phyloP scores from a whole-genome alignment of 2,329 filamentous ascomycete species.

The Claviceps sp. region DNA sequence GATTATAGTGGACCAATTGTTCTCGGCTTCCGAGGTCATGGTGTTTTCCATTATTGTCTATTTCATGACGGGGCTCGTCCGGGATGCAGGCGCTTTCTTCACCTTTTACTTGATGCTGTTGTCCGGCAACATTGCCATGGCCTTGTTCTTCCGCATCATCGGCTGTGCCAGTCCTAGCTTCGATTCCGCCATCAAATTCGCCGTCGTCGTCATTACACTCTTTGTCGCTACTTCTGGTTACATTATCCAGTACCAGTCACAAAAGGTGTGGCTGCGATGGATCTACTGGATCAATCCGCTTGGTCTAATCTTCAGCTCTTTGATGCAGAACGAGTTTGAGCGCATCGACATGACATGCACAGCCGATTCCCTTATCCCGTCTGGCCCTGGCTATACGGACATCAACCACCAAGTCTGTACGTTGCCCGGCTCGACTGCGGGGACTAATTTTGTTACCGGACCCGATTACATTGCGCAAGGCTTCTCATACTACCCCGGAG shows the following conservation, averaged over 20 bases:
- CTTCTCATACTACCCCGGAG: conserved; percentile 51
- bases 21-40: conserved; percentile 56
- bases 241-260: conserved; percentile 63
- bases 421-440: conserved; percentile 55
- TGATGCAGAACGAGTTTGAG: conserved; percentile 84
- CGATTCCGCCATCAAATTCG: conserved; percentile 73
- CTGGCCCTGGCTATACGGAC: conserved; percentile 54
- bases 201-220: conserved; percentile 66
- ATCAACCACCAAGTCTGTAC: conserved; percentile 72
- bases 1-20: conserved; percentile 64
- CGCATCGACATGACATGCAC: conserved; percentile 56
- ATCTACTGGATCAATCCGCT: conserved; percentile 66
- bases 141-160: conserved; percentile 62
- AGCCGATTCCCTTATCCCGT: conserved; percentile 54
- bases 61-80: conserved; percentile 58
- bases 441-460: conserved; percentile 51
- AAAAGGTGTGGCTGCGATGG: conserved; percentile 69
- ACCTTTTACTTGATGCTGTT: conserved; percentile 61
- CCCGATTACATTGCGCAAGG: conserved; percentile 52
- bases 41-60: conserved; percentile 65
- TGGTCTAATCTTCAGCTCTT: conserved; percentile 57
- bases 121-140: conserved; percentile 58
- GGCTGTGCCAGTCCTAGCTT: conserved; percentile 68
- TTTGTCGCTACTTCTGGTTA: conserved; percentile 74
- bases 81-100: conserved; percentile 66